Conservation (phyloP, 768 basidiomycete genomes). For the Podaxis carcinomalis region DNA sequence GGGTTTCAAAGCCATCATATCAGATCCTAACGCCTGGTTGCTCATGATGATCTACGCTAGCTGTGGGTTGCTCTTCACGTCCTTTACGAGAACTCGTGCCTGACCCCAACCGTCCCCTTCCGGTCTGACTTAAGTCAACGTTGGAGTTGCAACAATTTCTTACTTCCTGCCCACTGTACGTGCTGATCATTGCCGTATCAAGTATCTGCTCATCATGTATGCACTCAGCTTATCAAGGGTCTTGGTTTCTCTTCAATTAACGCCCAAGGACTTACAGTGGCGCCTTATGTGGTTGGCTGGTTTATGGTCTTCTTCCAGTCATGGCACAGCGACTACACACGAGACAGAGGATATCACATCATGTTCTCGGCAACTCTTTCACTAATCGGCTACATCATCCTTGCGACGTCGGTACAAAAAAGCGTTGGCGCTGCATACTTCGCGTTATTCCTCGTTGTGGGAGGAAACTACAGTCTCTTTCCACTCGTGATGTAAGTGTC, state of each 20-base stretch:
- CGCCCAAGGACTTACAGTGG: conserved; percentile 55
- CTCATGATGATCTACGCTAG: conserved; percentile 49
- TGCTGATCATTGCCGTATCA: background rate
- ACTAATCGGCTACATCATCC: conserved; percentile 49
- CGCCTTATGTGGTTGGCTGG: conserved; percentile 54
- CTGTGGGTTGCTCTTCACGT: conserved; percentile 28
- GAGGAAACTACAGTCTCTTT: conserved; percentile 51
- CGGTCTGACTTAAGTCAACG: conserved; percentile 35
- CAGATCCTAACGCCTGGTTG: conserved; percentile 48
- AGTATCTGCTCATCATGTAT: background rate
- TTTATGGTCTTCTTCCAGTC: conserved; percentile 51
- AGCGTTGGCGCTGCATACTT: conserved; percentile 54
- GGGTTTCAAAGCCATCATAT: conserved; percentile 48
- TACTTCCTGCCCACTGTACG: conserved; percentile 53
- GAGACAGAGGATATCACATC: conserved; percentile 53
- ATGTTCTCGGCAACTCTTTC: conserved; percentile 44
- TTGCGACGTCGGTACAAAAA: conserved; percentile 46
- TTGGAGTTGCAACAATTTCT: conserved; percentile 51
- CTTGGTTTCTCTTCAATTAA: conserved; percentile 54
- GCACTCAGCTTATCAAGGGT: conserved; percentile 43
- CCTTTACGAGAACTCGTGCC: background rate
- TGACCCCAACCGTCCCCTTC: background rate
- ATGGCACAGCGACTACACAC: conserved; percentile 50
- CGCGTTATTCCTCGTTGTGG: conserved; percentile 52
- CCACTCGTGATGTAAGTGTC: conserved; percentile 51